These are phyloP conservation scores for Trichoderma koningiopsis DNA, from an alignment of 2,329 filamentous ascomycete species.

Conservation along the genomic window DNA sequence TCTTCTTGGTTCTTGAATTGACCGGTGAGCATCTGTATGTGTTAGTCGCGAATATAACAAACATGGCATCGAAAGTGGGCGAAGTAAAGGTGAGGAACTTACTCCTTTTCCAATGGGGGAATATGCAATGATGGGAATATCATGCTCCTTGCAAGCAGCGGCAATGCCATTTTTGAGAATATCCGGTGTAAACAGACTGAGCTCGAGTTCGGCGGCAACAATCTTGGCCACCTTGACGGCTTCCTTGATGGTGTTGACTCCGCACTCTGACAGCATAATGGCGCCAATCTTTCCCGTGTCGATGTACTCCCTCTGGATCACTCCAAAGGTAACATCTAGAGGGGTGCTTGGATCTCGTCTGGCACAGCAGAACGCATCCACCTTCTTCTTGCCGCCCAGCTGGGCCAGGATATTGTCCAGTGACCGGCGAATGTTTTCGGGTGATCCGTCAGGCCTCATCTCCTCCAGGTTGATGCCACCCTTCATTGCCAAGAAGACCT, in stretches of 20 bases:
- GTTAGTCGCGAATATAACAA: neutral
- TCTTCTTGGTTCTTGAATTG: constrained; percentile 32
- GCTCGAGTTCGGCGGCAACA: constrained; percentile 56
- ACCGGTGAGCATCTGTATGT: constrained; percentile 37
- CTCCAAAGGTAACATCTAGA: constrained; percentile 47
- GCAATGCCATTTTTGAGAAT: constrained; percentile 55
- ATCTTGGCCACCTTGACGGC: constrained; percentile 49
- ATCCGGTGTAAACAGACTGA: constrained; percentile 53
- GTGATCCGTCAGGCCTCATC: constrained; percentile 51
- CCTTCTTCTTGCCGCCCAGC: constrained; percentile 56
- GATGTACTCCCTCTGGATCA: constrained; percentile 53
- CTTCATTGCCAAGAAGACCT: constrained; percentile 65
- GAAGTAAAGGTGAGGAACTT: constrained; percentile 29
- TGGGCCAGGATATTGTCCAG: constrained; percentile 58
- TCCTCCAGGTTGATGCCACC: constrained; percentile 47
- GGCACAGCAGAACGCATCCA: constrained; percentile 63
- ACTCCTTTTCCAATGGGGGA: constrained; percentile 39
- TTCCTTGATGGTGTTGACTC: constrained; percentile 51
- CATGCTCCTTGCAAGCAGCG: constrained; percentile 59
- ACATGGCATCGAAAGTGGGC: constrained; percentile 2
- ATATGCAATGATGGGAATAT: constrained; percentile 72
- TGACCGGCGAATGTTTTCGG: constrained; percentile 56
- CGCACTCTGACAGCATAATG: constrained; percentile 55
- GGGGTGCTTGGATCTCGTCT: constrained; percentile 56
- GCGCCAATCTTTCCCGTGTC: constrained; percentile 55